Evolutionary conservation across 192 early-diverging fungal genomes (phyloP), one percentile per base, ranked within the genome.

Genomic region (Mortierella antarctica): DNA sequence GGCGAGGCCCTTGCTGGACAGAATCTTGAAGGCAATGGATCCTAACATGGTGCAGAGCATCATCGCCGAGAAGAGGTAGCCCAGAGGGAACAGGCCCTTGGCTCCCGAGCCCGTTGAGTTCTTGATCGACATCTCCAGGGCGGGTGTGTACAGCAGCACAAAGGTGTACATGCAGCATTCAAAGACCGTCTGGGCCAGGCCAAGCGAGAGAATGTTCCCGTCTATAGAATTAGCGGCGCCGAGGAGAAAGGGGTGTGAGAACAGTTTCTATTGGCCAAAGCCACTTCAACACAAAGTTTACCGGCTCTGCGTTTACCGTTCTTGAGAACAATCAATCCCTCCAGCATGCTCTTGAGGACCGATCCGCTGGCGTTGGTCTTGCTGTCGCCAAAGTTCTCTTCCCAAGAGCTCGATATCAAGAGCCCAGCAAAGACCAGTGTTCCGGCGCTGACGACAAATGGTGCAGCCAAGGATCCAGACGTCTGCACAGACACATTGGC

Each of bases 311-410:
- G 31, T 31, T 31, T 81, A 82, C 79, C 82, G 47, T 44, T 77
- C 70, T 76, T 83, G 67, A 83, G 69, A 12, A 83, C 64, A 60
- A 72, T 52, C 3, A 83, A 48, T 50, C 73, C 82, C 58, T 83
- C 68, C 14, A 76, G 47, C 65, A 83, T 78, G 67, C 60, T 80
- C 77, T 64, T 65, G 31, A 80, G 52, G n/a, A 73, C 66, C 58
- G 62, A 76, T 42, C 69, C 70, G 8, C 57, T 47, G 31, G 63
- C 60, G 11, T 84, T 72, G 44, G 70, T 73, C 46, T 69, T 73
- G 64, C 67, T 73, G 49, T 84, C 82, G 42, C 94, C 94, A 83
- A 90, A 95, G 69, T 95, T 95, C 54, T 95, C 94, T 14, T 70
- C 76, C 94, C 94, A 95, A 13, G 85, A 84, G 14, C 61, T 62